Conservation (phyloP, 495 filamentous ascomycete genomes). For the Tuber brumale region DNA sequence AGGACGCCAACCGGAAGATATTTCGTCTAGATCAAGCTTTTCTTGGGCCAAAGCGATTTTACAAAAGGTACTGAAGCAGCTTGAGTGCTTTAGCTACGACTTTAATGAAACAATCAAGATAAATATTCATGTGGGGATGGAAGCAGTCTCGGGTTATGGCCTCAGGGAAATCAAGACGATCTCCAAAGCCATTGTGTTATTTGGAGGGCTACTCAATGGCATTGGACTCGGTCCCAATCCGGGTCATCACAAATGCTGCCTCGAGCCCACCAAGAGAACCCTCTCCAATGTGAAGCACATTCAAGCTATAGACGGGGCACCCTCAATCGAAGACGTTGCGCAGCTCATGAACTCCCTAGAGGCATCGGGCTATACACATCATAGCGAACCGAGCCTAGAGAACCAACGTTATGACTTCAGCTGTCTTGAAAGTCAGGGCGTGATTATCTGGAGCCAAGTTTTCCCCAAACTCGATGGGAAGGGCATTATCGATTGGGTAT, state of each 20-base stretch:
- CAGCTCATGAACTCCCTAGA: constrained; percentile 19
- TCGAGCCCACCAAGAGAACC: neutral
- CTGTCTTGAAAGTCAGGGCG: constrained; percentile 21
- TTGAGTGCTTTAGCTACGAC: neutral
- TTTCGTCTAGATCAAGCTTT: neutral
- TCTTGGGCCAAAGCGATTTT: neutral
- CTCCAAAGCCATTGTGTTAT: constrained; percentile 25
- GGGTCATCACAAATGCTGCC: neutral
- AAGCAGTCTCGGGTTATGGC: constrained; percentile 11
- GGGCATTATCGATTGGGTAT: neutral
- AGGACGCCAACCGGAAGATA: neutral
- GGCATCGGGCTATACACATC: neutral
- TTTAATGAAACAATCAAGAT: constrained; percentile 1
- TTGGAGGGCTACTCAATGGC: constrained; percentile 14
- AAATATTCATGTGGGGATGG: neutral
- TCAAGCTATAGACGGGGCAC: constrained; percentile 16
- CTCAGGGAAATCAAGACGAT: constrained; percentile 25
- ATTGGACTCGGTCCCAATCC: neutral
- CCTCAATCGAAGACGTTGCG: constrained; percentile 17
- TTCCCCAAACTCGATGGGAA: constrained; percentile 3
- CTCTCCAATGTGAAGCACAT: constrained; percentile 15
- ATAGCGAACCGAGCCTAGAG: constrained; percentile 9
- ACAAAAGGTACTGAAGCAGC: neutral
- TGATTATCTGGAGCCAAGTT: constrained; percentile 21
- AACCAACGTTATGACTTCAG: constrained; percentile 23